Base-by-base conservation (phyloP, 352 stramenopile species). In the Phytopythium vexans region DNA sequence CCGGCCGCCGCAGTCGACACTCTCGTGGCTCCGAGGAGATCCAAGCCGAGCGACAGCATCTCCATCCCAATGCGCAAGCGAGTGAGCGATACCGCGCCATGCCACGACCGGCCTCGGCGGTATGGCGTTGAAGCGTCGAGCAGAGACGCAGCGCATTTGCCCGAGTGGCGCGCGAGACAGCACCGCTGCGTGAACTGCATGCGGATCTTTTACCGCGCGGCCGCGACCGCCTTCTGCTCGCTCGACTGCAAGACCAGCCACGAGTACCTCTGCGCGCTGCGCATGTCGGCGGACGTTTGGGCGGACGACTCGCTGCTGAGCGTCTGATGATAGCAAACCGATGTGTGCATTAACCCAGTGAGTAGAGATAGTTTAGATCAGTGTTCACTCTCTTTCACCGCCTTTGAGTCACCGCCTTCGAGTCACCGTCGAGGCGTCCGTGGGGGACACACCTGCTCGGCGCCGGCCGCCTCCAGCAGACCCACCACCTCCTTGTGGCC, bases 171-270 rank as follows among this genome's bases (percentile, higher is more conserved):
- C 8, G 38, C 36, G 43, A 21, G 31, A 33, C 59, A 60, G 40
- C 42, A 54, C 41, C 32, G 45, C 3, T 66, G 59, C 41, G 36
- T 46, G 11, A 66, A 66, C 44, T 66, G 59, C 34, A 41, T 32
- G 1, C 48, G 35, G 15, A 49, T 58, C 16, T 66, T 53, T 16
- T 61, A 58, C 32, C 21, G n/a, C 3, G 45, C 16, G 11, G 39
- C 43, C 16, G 41, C 41, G 41, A 9, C 45, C 58, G 52, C 6
- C 43, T 80, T 74, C 49, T 82, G 71, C 53, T 82, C 68, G 31
- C 51, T 82, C 12, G 71, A 82, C 55, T 82, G 71, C 56, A 72
- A 70, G 39, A 67, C 60, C 47, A 77, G 60, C 38, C 60, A 66
- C 48, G 44, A 66, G 43, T 78, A 68, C 49, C 38, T 63, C 27